phyloP scores from a whole-genome alignment of 306 rosid species.

The Cucumis melo region DNA sequence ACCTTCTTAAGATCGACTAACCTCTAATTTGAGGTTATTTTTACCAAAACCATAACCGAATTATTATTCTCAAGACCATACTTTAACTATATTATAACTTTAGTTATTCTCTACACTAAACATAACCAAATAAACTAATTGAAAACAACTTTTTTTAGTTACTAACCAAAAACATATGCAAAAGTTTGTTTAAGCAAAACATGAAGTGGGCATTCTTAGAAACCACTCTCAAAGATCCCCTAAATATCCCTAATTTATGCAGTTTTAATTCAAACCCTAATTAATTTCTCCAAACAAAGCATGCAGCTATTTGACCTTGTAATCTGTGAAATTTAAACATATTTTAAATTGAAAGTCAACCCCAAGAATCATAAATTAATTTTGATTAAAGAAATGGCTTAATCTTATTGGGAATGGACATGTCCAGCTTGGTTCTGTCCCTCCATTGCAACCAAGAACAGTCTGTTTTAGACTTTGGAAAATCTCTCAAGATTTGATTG shows the following conservation, averaged over 20 bases:
- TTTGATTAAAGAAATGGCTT: neutral
- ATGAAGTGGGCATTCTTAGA: neutral
- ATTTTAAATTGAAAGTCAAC: neutral
- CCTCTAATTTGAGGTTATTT: too few relatives aligned
- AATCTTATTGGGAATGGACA: neutral
- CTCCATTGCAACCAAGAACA: neutral
- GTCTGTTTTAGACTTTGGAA: neutral
- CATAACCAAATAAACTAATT: neutral
- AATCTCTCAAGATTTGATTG: neutral
- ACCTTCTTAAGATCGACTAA: too few relatives aligned
- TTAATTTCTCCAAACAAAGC: neutral
- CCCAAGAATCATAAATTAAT: neutral
- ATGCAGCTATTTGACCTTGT: neutral
- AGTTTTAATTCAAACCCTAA: too few relatives aligned
- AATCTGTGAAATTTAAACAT: neutral
- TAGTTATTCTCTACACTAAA: neutral
- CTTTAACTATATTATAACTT: neutral
- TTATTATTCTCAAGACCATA: too few relatives aligned
- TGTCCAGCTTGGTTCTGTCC: neutral
- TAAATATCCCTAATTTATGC: neutral
- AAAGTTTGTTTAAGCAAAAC: neutral
- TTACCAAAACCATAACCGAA: too few relatives aligned
- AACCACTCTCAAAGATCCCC: neutral
- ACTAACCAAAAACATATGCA: neutral
- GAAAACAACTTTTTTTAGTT: neutral